A percentile compares a stretch with the other conserved stretches of the same genome.
Evolutionary conservation across 2,329 filamentous ascomycete genomes (phyloP).

Genomic region (Pseudopyricularia cyperi): DNA sequence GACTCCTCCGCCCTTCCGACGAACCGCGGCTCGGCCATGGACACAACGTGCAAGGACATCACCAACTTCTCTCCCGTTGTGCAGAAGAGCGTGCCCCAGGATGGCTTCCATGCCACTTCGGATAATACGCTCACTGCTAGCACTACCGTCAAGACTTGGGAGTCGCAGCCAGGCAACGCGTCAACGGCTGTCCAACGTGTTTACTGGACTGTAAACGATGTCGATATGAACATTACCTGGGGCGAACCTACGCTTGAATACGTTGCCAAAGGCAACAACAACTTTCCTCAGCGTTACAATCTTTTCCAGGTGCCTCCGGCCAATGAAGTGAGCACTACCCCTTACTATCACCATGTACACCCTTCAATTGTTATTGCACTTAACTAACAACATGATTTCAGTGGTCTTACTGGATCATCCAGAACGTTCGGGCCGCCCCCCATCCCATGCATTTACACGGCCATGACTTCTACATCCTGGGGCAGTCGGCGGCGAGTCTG

Average conservation of each 20-base stretch:
- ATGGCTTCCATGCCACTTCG: constrained; percentile 5
- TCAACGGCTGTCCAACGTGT: constrained; percentile 14
- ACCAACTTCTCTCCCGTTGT: constrained; percentile 9
- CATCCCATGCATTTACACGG: constrained; percentile 14
- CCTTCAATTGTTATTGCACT: too few relatives aligned
- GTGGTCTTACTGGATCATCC: constrained; percentile 20
- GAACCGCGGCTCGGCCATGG: constrained; percentile 12
- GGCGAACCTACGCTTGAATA: constrained; percentile 21
- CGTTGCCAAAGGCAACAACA: constrained; percentile 14
- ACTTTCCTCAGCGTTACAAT: constrained; percentile 6
- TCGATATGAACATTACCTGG: constrained; percentile 20
- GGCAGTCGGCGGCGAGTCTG: constrained; percentile 6
- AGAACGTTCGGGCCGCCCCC: constrained; percentile 12
- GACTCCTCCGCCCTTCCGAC: constrained; percentile 15
- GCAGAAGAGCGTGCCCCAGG: constrained; percentile 5
- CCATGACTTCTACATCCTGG: constrained; percentile 14
- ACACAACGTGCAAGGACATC: constrained; percentile 9
- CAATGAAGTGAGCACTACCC: constrained; percentile 9
- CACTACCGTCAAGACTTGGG: constrained; percentile 6
- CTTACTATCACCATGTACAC: constrained; percentile 11
- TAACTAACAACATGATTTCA: not conserved
- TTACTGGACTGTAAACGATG: constrained; percentile 14
- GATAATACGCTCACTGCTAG: constrained; percentile 7
- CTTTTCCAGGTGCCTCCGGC: constrained; percentile 10
- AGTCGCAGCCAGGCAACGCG: constrained; percentile 8